Conservation (phyloP, 805 yeast genomes). For the Allodekkera sacchari region DNA sequence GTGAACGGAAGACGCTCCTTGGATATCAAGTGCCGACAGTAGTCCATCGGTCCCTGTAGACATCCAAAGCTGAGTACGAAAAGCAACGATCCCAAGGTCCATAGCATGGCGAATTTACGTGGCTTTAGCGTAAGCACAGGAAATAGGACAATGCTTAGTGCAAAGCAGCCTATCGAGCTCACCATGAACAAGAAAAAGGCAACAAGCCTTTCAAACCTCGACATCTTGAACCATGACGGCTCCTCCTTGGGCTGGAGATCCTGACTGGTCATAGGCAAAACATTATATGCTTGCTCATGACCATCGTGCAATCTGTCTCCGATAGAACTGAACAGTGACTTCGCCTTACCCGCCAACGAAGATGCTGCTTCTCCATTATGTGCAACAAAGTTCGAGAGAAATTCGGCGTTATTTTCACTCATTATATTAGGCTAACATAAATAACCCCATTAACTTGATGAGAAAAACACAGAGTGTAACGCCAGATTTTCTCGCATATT, state of each 20-base stretch:
- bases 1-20: conserved; percentile 75
- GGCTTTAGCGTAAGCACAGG: conserved; percentile 89
- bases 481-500: no score
- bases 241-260: conserved; percentile 43
- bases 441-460: no score
- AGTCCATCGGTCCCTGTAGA: conserved; percentile 86
- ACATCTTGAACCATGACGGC: conserved; percentile 68
- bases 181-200: conserved; percentile 71
- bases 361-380: conserved; percentile 4
- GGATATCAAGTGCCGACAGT: conserved; percentile 64
- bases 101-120: conserved; percentile 77
- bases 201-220: conserved; percentile 72
- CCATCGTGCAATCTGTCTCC: conserved; percentile 19
- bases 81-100: conserved; percentile 87
- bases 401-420: conserved; percentile 16
- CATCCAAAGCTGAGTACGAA: conserved; percentile 87
- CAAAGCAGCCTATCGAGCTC: conserved; percentile 75
- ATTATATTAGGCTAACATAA: no score
- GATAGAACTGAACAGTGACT: conserved; percentile 8
- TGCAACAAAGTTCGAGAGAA: conserved; percentile 23
- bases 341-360: conserved; percentile 5
- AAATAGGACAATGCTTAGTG: conserved; percentile 71
- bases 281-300: conserved; percentile 48
- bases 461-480: no score
- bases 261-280: conserved; percentile 56